Evolutionary conservation across 352 stramenopile genomes (phyloP), one percentile per base, ranked within the genome.

Genomic region (Phytophthora sp.): DNA sequence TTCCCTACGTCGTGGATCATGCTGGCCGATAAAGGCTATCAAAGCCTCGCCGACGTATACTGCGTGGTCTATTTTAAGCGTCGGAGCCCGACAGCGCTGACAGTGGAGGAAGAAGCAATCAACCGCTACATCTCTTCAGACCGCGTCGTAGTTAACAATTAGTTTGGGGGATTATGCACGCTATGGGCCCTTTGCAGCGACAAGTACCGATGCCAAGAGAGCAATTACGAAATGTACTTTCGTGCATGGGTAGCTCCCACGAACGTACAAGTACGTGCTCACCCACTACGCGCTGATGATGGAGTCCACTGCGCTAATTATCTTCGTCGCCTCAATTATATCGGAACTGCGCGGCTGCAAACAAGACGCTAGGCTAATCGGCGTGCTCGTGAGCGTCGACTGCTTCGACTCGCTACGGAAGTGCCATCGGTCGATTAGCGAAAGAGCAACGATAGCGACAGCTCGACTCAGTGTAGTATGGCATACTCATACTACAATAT

Each of bases 171-270:
- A 3, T 6, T 41, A 3, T 41, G 35, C 1, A 16, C 35, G n/a
- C 35, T 41, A 16, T 18, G 35, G 13, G 15, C 13, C 13, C 5
- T 41, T 18, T 3, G 5, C 20, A 8, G n/a, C 24, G 44, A 55
- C 2, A 55, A 57, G 6, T 64, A 26, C 3, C 4, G 36, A 3
- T 65, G 57, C 47, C 7, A 65, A 23, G 27, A 46, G 18, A 11
- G 41, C 6, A 47, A 44, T 2, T 57, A 65, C 33, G 46, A 65
- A 12, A 57, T 38, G 18, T 53, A 38, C 47, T 53, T 57, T n/a
- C 13, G 27, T 16, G 38, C 57, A 8, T 57, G 36, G 18, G 46
- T 65, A 2, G 56, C 56, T 4, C 18, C 56, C 16, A 63, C 56
- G 11, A 63, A 63, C 16, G 9, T 54, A 3, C 27, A 54, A 4